Conservation (phyloP, 768 basidiomycete genomes). For the Tulasnella sp. region DNA sequence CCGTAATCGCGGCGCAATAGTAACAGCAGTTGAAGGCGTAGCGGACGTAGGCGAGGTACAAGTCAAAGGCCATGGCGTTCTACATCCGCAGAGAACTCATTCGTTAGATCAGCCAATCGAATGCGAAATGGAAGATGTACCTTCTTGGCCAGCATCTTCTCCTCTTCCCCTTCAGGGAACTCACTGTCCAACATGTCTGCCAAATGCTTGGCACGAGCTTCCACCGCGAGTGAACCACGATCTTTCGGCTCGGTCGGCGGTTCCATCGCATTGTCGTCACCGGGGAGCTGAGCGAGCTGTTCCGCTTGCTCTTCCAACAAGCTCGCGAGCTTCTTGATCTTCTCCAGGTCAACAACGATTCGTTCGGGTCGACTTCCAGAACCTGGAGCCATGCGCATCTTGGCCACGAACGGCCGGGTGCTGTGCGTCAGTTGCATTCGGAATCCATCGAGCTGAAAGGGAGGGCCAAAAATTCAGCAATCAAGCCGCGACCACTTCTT, state of each 20-base stretch:
- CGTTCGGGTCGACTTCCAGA: conserved; percentile 75
- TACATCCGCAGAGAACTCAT: conserved; percentile 34
- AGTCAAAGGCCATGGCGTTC: conserved; percentile 80
- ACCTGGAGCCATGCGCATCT: conserved; percentile 76
- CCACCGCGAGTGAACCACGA: conserved; percentile 72
- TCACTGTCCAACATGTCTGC: conserved; percentile 66
- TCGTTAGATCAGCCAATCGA: background rate
- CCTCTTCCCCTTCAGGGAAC: conserved; percentile 56
- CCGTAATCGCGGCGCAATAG: conserved; percentile 90
- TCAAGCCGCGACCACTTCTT: background rate
- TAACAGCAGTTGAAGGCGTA: conserved; percentile 93
- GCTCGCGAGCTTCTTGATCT: conserved; percentile 64
- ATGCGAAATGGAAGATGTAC: conserved; percentile 37
- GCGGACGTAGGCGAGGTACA: conserved; percentile 90
- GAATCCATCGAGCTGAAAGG: conserved; percentile 80
- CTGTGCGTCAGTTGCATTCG: conserved; percentile 86
- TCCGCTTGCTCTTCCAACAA: conserved; percentile 70
- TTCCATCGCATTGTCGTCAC: conserved; percentile 45
- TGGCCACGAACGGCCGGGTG: conserved; percentile 68
- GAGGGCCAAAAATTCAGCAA: background rate
- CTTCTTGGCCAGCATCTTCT: conserved; percentile 65
- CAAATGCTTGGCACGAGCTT: conserved; percentile 73
- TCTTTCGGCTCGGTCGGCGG: conserved; percentile 48
- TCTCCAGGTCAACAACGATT: conserved; percentile 73
- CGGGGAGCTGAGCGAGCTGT: conserved; percentile 36